phyloP scores from a whole-genome alignment of 2,329 filamentous ascomycete species.

The Paraphaeosphaeria minitans region DNA sequence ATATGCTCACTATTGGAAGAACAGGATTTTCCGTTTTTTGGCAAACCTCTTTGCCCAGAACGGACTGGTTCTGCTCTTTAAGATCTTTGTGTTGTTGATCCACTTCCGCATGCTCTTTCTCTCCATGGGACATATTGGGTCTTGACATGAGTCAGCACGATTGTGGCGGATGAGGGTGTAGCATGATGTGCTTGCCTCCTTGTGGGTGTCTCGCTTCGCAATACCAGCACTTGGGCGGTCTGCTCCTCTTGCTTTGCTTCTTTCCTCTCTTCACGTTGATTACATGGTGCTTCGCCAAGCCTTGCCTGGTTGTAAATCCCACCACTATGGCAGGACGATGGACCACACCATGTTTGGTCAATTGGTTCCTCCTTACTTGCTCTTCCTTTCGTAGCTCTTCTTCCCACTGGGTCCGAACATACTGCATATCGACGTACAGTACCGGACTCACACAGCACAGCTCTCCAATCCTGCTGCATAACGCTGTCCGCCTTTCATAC shows the following conservation, averaged over 20 bases:
- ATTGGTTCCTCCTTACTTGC: not conserved
- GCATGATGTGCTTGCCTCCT: not conserved
- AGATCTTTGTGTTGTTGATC: constrained; percentile 15
- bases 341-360: not conserved
- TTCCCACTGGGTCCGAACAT: constrained; percentile 14
- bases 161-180: not conserved
- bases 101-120: constrained; percentile 9
- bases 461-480: constrained; percentile 9
- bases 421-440: constrained; percentile 19
- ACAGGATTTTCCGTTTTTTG: not conserved
- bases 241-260: not conserved
- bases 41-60: not conserved
- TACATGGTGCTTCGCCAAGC: not conserved
- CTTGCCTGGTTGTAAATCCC: not conserved
- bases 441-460: constrained; percentile 16
- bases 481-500: not conserved
- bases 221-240: constrained; percentile 20
- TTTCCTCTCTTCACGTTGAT: constrained; percentile 1
- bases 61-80: constrained; percentile 1
- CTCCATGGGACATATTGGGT: constrained; percentile 17
- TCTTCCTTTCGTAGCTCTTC: not conserved
- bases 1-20: constrained; percentile 14
- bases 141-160: not conserved
- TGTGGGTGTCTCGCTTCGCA: constrained; percentile 19
- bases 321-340: too few species aligned